Evolutionary conservation across 352 stramenopile genomes (phyloP), one percentile per base, ranked within the genome.

Genomic region (Pythium guiyangense): DNA sequence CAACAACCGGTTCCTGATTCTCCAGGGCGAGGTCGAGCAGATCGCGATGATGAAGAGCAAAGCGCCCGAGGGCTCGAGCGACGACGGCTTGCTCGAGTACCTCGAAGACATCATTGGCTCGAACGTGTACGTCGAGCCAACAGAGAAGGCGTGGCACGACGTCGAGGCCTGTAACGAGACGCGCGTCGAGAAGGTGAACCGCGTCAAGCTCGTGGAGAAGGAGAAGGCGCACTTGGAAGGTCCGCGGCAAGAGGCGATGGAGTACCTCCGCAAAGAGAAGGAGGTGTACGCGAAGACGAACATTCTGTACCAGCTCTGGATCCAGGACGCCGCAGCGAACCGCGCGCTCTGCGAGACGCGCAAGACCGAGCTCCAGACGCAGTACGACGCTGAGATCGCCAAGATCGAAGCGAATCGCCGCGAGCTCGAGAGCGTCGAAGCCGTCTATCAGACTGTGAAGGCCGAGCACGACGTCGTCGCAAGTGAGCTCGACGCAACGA

Each of bases 11-110:
- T 99, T 99, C 68, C 66, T 99, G 0, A 99, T 99, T 60, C 64
- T 99, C 27, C 97, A 99, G 69, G 90, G 88, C 34, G 84, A 94
- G 55, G 86, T 95, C 20, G 97, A 99, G 69, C 97, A 99, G 85
- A 99, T 99, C 62, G 95, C 94, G 35, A 99, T 99, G 91, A 99
- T 99, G 97, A 98, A 98, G 60, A 98, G 96, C 72, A 99, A 99
- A 71, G 96, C 89, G 14, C 86, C 90, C 1, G 83, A 83, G 42
- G 76, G 79, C 8, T 78, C 92, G 52, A 90, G 97, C 56, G 97
- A 99, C 61, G 97, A 99, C 52, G 97, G 97, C 20, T 74, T 99
- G 27, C 79, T 99, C 12, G 97, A 99, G 73, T 99, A 99, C 70
- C 70, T 99, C 9, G 97, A 99, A 68, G 97, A 99, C 66, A 99